Percentiles rank a stretch among this genome's conserved stretches.
These are phyloP conservation scores for Arabidopsis arenosa DNA, from an alignment of 345 rosid species.

Conservation along the genomic window DNA sequence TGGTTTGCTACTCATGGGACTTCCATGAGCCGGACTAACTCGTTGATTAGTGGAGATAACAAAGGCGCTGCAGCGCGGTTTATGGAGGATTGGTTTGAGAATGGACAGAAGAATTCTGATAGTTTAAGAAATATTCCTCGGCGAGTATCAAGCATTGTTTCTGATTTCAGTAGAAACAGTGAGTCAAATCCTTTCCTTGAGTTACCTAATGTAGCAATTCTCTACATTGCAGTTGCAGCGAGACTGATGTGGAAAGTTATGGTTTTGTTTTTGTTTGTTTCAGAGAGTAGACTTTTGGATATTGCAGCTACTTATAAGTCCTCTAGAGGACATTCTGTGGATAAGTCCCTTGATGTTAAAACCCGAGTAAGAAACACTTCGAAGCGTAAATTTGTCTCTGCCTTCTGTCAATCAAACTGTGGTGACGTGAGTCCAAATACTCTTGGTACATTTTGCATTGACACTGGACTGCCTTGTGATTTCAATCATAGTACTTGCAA, in stretches of 20 bases:
- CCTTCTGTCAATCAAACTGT: slow-evolving; percentile 96
- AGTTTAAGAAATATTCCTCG: slow-evolving; percentile 54
- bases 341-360: slow-evolving; percentile 56
- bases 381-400: slow-evolving; percentile 78
- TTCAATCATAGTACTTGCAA: slow-evolving; percentile 97
- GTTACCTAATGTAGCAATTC: slow-evolving; percentile 5
- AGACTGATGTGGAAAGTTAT: neutral
- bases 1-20: slow-evolving; percentile 99
- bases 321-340: slow-evolving; percentile 60
- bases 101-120: slow-evolving; percentile 57
- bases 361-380: slow-evolving; percentile 68
- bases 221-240: slow-evolving; percentile 16
- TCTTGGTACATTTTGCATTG: slow-evolving; percentile 87
- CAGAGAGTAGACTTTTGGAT: slow-evolving; percentile 68
- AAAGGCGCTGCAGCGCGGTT: slow-evolving; percentile 98
- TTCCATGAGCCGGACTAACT: slow-evolving; percentile 96
- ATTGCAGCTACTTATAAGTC: slow-evolving; percentile 64
- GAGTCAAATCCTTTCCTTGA: slow-evolving; percentile 37
- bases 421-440: slow-evolving; percentile 98
- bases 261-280: slow-evolving; percentile 8
- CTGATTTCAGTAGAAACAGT: slow-evolving; percentile 55
- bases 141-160: slow-evolving; percentile 63
- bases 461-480: slow-evolving; percentile 95
- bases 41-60: slow-evolving; percentile 96
- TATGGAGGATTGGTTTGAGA: slow-evolving; percentile 97